These are phyloP conservation scores for Carex scoparia DNA, from an alignment of 176 grass and related monocot genomes.

Conservation along the genomic window DNA sequence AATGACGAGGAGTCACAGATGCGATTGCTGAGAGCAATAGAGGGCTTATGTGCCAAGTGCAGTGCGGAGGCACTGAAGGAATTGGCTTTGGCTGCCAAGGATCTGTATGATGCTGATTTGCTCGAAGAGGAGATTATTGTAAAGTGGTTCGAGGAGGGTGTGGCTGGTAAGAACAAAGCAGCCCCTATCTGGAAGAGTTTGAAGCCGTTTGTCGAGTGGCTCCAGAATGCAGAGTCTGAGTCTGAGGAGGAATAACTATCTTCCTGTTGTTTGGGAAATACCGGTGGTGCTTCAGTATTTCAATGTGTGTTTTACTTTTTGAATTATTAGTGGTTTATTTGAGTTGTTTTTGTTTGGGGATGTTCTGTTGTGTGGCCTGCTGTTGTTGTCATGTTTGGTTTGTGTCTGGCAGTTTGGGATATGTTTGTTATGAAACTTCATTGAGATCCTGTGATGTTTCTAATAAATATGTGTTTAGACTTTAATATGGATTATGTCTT, in stretches of 20 bases:
- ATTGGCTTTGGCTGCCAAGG: constrained; percentile 52
- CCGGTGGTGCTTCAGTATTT: background rate
- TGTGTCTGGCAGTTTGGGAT: background rate
- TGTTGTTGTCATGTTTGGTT: background rate
- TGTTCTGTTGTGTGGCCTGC: background rate
- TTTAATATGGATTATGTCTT: background rate
- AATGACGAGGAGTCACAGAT: constrained; percentile 40
- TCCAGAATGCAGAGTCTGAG: constrained; percentile 57
- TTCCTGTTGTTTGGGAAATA: background rate
- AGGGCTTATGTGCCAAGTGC: constrained; percentile 42
- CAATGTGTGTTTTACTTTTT: background rate
- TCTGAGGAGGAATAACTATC: constrained; percentile 42
- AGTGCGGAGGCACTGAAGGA: constrained; percentile 65
- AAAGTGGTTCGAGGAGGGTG: constrained; percentile 48
- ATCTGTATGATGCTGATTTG: constrained; percentile 58
- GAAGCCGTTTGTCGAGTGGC: constrained; percentile 66
- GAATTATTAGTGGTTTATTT: background rate
- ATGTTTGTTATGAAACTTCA: background rate
- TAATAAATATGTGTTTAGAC: background rate
- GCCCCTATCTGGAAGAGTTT: constrained; percentile 45
- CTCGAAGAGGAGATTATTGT: constrained; percentile 70
- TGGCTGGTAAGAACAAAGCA: constrained; percentile 28
- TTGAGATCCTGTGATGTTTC: background rate
- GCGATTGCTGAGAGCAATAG: constrained; percentile 42
- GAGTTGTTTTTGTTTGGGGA: background rate